Evolutionary conservation across 768 basidiomycete genomes (phyloP).

Genomic region (Suillus placidus): DNA sequence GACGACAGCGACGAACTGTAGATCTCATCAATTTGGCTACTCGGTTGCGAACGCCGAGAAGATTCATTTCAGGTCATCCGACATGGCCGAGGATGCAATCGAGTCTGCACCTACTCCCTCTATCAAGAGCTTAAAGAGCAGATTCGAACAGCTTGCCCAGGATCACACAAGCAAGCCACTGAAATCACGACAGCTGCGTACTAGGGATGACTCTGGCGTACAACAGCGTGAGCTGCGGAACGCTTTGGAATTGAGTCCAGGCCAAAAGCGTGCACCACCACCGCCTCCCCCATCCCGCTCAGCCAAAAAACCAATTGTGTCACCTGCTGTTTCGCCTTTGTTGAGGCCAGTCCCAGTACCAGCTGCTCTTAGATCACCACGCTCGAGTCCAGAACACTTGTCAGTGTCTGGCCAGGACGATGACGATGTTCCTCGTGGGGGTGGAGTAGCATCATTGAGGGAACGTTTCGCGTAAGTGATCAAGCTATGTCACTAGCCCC

Average conservation of each 20-base stretch:
- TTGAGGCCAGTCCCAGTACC: constrained; percentile 53
- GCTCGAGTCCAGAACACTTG: constrained; percentile 24
- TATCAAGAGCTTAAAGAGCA: constrained; percentile 69
- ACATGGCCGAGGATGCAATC: constrained; percentile 33
- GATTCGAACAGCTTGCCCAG: constrained; percentile 69
- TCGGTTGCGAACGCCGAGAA: constrained; percentile 1
- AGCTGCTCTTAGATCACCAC: constrained; percentile 23
- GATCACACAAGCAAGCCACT: constrained; percentile 31
- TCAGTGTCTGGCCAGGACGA: constrained; percentile 16
- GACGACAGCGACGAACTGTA: neutral
- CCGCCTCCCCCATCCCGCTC: constrained; percentile 57
- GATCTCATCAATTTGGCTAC: neutral
- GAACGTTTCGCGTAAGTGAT: constrained; percentile 7
- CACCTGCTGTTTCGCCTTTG: constrained; percentile 50
- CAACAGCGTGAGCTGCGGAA: constrained; percentile 42
- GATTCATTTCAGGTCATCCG: constrained; percentile 1
- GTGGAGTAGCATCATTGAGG: constrained; percentile 6
- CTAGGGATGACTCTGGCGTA: constrained; percentile 3
- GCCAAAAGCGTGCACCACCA: constrained; percentile 54
- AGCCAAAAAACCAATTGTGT: constrained; percentile 38
- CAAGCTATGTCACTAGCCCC: neutral
- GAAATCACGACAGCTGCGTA: neutral
- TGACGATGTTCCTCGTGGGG: constrained; percentile 15
- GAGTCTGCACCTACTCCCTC: constrained; percentile 61
- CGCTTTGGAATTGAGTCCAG: constrained; percentile 50